Evolutionary conservation across 805 yeast species (phyloP).

Genomic region (Nakazawaea wyomingensis): DNA sequence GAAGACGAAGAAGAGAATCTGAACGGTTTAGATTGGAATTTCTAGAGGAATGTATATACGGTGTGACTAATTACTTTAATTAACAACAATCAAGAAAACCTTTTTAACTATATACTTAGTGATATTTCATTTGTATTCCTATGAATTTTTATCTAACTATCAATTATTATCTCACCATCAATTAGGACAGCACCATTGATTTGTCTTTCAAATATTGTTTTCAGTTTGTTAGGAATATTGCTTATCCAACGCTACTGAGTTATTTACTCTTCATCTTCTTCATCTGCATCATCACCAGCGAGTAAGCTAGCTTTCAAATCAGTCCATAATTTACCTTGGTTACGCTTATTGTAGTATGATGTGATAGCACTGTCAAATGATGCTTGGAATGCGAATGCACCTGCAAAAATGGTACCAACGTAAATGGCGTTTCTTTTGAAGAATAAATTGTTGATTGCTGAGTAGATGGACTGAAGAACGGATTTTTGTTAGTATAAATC

Average conservation of each 20-base stretch:
- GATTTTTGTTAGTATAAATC: slow-evolving; percentile 2
- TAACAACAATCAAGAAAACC: too few species aligned
- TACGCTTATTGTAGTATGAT: slow-evolving; percentile 69
- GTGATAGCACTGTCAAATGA: slow-evolving; percentile 65
- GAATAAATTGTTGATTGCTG: slow-evolving; percentile 56
- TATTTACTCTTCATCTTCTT: slow-evolving; percentile 26
- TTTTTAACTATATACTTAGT: too few species aligned
- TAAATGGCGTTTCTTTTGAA: slow-evolving; percentile 89
- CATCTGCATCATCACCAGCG: slow-evolving; percentile 54
- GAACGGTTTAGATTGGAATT: background rate
- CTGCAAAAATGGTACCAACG: slow-evolving; percentile 76
- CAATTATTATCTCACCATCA: too few species aligned
- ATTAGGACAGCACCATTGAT: too few species aligned
- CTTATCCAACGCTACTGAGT: background rate
- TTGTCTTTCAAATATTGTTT: too few species aligned
- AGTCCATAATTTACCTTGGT: slow-evolving; percentile 82
- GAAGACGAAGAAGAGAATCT: background rate
- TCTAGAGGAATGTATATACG: background rate
- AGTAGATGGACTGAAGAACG: slow-evolving; percentile 3
- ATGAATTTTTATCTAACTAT: too few species aligned
- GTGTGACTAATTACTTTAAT: background rate
- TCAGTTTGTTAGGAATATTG: background rate
- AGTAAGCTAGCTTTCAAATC: slow-evolving; percentile 60
- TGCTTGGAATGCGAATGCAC: slow-evolving; percentile 84
- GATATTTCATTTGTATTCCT: too few species aligned